A percentile compares a stretch with the other conserved stretches of the same genome.
Conservation (phyloP, 352 stramenopile species). For the Pythium diclinum region DNA sequence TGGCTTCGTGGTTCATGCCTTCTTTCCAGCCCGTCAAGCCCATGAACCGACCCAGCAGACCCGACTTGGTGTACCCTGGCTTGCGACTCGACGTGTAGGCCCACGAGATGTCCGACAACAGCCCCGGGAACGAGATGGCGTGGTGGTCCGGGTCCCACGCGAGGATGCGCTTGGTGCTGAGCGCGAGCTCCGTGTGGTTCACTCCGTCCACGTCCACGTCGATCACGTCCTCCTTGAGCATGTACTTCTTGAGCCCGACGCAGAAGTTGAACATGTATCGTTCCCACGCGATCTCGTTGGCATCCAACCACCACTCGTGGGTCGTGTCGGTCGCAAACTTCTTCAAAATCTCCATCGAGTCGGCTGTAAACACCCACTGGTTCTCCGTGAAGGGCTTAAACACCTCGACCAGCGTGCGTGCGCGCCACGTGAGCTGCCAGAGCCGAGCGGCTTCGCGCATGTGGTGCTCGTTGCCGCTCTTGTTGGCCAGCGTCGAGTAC, state of each 20-base stretch:
- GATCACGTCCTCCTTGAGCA: slow-evolving; percentile 81
- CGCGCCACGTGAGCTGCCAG: slow-evolving; percentile 74
- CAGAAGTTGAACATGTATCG: slow-evolving; percentile 86
- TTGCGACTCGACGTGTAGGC: slow-evolving; percentile 87
- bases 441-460: slow-evolving; percentile 66
- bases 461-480: slow-evolving; percentile 53
- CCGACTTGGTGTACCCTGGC: slow-evolving; percentile 83
- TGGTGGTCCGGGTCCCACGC: slow-evolving; percentile 89
- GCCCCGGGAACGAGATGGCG: slow-evolving; percentile 79
- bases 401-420: slow-evolving; percentile 67
- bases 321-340: slow-evolving; percentile 26
- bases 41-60: slow-evolving; percentile 80
- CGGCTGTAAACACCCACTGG: slow-evolving; percentile 75
- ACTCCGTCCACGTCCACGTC: slow-evolving; percentile 79
- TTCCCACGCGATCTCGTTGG: slow-evolving; percentile 75
- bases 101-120: slow-evolving; percentile 86
- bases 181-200: slow-evolving; percentile 75
- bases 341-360: slow-evolving; percentile 39
- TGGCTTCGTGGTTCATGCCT: slow-evolving; percentile 84
- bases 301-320: slow-evolving; percentile 57
- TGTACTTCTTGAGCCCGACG: slow-evolving; percentile 78
- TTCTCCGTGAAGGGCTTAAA: slow-evolving; percentile 89
- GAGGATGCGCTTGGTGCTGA: slow-evolving; percentile 78
- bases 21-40: slow-evolving; percentile 84
- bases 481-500: slow-evolving; percentile 74